These are phyloP conservation scores for Holtermanniella nyarrowii DNA, from an alignment of 768 basidiomycete species.

Conservation along the genomic window DNA sequence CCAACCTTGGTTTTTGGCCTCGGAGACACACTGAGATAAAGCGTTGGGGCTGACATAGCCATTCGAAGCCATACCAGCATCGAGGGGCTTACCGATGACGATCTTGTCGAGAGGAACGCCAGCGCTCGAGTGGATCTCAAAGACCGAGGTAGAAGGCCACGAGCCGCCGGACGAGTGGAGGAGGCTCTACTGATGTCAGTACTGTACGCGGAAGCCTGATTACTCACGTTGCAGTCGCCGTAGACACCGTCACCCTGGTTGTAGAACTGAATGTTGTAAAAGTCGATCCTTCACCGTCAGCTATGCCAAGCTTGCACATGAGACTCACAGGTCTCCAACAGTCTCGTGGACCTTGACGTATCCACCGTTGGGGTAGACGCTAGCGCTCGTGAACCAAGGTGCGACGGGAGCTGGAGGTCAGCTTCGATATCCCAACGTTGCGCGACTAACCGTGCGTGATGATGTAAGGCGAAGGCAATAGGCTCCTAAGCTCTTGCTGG, in stretches of 20 bases:
- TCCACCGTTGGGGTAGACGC: slow-evolving; percentile 43
- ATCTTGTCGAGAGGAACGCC: slow-evolving; percentile 57
- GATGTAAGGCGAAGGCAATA: slow-evolving; percentile 31
- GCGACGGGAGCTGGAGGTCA: slow-evolving; percentile 29
- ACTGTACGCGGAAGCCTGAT: not conserved
- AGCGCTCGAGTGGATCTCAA: slow-evolving; percentile 50
- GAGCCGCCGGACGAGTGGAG: slow-evolving; percentile 51
- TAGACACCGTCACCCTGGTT: slow-evolving; percentile 37
- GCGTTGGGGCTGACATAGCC: slow-evolving; percentile 52
- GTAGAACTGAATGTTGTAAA: slow-evolving; percentile 38
- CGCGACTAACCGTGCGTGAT: slow-evolving; percentile 31
- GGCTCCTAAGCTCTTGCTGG: slow-evolving; percentile 30
- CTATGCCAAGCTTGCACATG: not conserved
- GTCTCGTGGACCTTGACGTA: slow-evolving; percentile 50
- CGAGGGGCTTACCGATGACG: slow-evolving; percentile 65
- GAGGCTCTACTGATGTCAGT: slow-evolving; percentile 39
- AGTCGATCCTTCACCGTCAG: not conserved
- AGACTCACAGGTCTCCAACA: slow-evolving; percentile 53
- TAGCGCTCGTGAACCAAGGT: slow-evolving; percentile 37
- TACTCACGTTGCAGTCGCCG: slow-evolving; percentile 22
- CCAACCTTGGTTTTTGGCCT: slow-evolving; percentile 60
- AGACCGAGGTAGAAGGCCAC: slow-evolving; percentile 56
- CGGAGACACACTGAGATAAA: slow-evolving; percentile 52
- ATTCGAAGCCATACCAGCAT: slow-evolving; percentile 48
- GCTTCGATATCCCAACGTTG: not conserved